Evolutionary conservation across 2,329 filamentous ascomycete species (phyloP), one percentile per base, ranked within the genome.

Genomic region (Hymenoscyphus occultus): DNA sequence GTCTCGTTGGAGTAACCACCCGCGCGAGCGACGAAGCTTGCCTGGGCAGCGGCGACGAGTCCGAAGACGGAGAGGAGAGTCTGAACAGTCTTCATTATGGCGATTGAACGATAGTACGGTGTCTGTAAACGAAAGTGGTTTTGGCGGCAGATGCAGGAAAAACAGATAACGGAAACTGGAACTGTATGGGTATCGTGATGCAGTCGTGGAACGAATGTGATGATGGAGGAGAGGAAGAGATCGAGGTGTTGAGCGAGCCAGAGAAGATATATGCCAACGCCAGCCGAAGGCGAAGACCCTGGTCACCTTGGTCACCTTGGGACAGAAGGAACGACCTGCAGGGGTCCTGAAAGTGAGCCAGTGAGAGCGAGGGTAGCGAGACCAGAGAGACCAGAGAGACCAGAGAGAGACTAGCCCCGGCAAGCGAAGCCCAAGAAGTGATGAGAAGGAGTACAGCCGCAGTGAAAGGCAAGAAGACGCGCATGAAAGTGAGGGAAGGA

Each of bases 1-100:
- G 72, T 73, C 28, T 64, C 66, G 57, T 73, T 74, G 63, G 58
- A 48, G 65, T 65, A 68, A 13, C 19, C 48, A 10, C 54, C 57
- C 13, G 22, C 22, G 59, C 54, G 35, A 39, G 12, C 59, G 54
- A 61, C 39, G 51, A 39, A 45, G 13, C n/a, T 39, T n/a, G 69
- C 71, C 31, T 68, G 66, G 54, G 67, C 71, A 56, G 68, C 71
- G 42, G 73, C 68, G 56, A 71, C 64, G 62, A 74, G 69, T 65
- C 74, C 72, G 64, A 75, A 64, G 60, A 77, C 63, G 74, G 77
- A 3, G 71, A 74, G n/a, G 75, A 75, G 14, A 39, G 59, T 39
- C 54, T 66, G 64, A 61, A 64, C 51, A 45, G 64, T 54, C 64
- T 66, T 66, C 64, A 66, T 66, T 31, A 32, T 65, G 56, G 19